Evolutionary conservation across 2,329 filamentous ascomycete species (phyloP).

Genomic region (Penicillium expansum): DNA sequence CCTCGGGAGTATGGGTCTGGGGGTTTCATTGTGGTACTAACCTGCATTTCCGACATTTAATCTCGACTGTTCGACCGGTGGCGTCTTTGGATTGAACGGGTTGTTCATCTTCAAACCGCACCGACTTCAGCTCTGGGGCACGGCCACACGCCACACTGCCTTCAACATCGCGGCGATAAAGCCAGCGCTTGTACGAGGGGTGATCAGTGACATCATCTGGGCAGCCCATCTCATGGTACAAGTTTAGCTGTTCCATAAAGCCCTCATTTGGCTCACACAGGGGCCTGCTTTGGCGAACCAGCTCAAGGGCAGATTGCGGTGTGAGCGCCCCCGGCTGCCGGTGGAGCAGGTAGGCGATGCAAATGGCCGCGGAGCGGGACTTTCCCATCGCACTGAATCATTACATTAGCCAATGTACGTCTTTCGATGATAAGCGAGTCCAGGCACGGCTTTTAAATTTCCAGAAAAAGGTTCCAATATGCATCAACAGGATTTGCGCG

Average conservation of each 20-base stretch:
- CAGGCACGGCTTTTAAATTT: neutral
- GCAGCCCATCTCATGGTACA: conserved; percentile 86
- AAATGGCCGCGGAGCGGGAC: conserved; percentile 81
- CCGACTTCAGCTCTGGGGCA: conserved; percentile 70
- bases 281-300: conserved; percentile 67
- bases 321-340: conserved; percentile 55
- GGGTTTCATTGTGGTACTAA: conserved; percentile 37
- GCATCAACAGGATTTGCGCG: neutral
- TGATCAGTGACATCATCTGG: conserved; percentile 66
- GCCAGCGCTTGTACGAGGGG: conserved; percentile 76
- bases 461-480: conserved; percentile 4
- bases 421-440: neutral
- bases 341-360: conserved; percentile 79
- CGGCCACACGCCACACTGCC: conserved; percentile 69
- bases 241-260: conserved; percentile 82
- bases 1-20: neutral
- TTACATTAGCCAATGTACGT: conserved; percentile 9
- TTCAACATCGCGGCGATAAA: conserved; percentile 65
- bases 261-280: conserved; percentile 86
- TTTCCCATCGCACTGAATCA: conserved; percentile 85
- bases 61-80: conserved; percentile 48
- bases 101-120: conserved; percentile 68
- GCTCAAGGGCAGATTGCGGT: conserved; percentile 64
- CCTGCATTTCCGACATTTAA: conserved; percentile 91
- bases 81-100: conserved; percentile 20